A percentile compares a stretch with the other conserved stretches of the same genome.
phyloP scores from a whole-genome alignment of 805 yeast species.

The Cyberlindnera samutprakarnensis region DNA sequence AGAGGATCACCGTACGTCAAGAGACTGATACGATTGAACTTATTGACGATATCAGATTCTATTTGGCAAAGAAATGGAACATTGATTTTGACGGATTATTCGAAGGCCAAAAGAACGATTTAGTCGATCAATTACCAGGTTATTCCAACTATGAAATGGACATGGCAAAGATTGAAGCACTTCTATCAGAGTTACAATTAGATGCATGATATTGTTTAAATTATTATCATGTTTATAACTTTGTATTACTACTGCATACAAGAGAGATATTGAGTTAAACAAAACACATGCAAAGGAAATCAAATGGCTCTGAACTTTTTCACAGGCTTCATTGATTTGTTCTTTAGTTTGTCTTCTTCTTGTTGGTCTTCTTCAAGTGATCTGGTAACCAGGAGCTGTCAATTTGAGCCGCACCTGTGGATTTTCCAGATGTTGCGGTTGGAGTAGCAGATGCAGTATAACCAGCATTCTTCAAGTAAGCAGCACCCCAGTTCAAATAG shows the following conservation, averaged over 20 bases:
- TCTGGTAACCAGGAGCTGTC: constrained; percentile 56
- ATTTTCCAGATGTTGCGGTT: constrained; percentile 2
- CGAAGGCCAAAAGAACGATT: constrained; percentile 19
- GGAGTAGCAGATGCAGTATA: constrained; percentile 20
- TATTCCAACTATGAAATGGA: constrained; percentile 24
- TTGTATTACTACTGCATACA: too few relatives aligned
- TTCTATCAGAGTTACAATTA: constrained; percentile 31
- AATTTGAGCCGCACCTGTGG: constrained; percentile 23
- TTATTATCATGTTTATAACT: too few relatives aligned
- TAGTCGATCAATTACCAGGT: constrained; percentile 16
- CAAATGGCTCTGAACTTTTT: too few relatives aligned
- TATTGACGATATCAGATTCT: constrained; percentile 69
- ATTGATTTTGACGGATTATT: constrained; percentile 27
- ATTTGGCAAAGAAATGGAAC: constrained; percentile 29
- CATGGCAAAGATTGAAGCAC: constrained; percentile 30
- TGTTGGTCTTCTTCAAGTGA: constrained; percentile 35
- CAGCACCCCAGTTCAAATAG: constrained; percentile 37
- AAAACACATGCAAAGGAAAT: too few relatives aligned
- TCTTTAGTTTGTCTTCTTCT: constrained; percentile 10
- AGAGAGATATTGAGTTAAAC: too few relatives aligned
- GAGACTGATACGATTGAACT: constrained; percentile 77
- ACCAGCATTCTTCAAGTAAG: constrained; percentile 32
- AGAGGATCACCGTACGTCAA: constrained; percentile 50
- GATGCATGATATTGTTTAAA: constrained; percentile 33
- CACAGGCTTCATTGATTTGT: too few relatives aligned